Conservation (phyloP, 148 eudicot genomes). For the Amaranthus hypochondriacus region DNA sequence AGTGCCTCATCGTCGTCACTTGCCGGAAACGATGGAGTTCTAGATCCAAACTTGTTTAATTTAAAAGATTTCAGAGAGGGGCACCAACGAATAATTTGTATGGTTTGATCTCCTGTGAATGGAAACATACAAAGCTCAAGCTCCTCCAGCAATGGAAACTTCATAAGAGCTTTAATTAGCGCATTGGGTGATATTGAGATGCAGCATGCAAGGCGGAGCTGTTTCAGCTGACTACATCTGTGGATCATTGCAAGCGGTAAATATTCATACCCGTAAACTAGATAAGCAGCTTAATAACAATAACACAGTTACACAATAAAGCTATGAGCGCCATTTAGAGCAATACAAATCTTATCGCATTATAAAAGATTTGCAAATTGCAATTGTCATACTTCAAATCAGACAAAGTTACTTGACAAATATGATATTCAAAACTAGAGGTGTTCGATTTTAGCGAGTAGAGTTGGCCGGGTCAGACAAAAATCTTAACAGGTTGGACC, state of each 20-base stretch:
- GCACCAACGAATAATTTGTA: constrained; percentile 39
- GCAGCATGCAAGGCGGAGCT: constrained; percentile 53
- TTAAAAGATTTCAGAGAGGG: constrained; percentile 51
- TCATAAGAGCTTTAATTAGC: constrained; percentile 40
- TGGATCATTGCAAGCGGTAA: neutral
- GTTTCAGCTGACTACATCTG: constrained; percentile 55
- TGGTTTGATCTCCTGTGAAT: constrained; percentile 24
- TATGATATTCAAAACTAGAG: neutral
- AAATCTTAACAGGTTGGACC: too few relatives aligned
- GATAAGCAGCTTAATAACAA: neutral
- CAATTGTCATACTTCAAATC: too few relatives aligned
- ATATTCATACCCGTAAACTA: too few relatives aligned
- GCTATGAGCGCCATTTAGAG: too few relatives aligned
- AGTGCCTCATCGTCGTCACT: constrained; percentile 44
- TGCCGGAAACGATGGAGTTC: constrained; percentile 15
- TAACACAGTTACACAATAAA: too few relatives aligned
- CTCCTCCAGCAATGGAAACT: constrained; percentile 54
- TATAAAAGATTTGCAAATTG: too few relatives aligned
- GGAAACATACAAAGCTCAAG: constrained; percentile 38
- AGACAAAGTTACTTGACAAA: too few relatives aligned
- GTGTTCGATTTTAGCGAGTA: too few relatives aligned
- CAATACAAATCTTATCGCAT: too few relatives aligned
- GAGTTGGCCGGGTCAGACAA: neutral
- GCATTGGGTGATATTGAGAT: constrained; percentile 33
- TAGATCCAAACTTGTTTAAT: constrained; percentile 32